Conservation (phyloP, 1,284 basidiomycete species). For the Fomitopsis betulina region DNA sequence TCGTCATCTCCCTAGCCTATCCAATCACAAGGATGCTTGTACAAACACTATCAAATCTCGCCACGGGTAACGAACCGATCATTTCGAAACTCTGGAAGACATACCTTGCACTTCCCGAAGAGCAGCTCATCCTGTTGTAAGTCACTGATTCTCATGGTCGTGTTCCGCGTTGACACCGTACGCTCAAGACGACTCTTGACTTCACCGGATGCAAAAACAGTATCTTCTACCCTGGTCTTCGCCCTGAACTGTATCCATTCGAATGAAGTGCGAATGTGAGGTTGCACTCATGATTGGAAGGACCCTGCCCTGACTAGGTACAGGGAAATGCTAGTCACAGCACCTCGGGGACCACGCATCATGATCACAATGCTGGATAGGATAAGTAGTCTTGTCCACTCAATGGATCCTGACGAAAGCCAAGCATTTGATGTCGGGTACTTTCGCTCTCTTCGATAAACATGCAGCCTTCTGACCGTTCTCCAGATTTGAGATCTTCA, state of each 20-base stretch:
- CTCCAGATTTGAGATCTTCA: constrained; percentile 37
- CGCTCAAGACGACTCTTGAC: constrained; percentile 46
- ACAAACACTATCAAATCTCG: constrained; percentile 70
- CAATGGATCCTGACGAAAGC: constrained; percentile 54
- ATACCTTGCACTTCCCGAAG: constrained; percentile 65
- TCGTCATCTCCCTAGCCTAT: constrained; percentile 38
- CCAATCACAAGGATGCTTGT: constrained; percentile 53
- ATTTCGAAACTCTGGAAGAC: constrained; percentile 54
- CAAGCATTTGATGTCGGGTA: constrained; percentile 75
- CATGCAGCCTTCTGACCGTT: background rate
- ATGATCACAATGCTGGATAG: constrained; percentile 60
- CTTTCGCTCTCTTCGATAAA: constrained; percentile 14
- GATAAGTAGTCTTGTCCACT: constrained; percentile 63
- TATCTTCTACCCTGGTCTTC: constrained; percentile 63
- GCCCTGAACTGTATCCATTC: constrained; percentile 67
- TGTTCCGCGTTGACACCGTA: background rate
- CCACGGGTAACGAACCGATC: constrained; percentile 62
- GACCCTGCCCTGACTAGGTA: background rate
- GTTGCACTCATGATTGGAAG: background rate
- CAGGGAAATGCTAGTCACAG: constrained; percentile 47
- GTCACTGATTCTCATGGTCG: background rate
- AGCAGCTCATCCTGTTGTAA: constrained; percentile 72
- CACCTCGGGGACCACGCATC: constrained; percentile 53
- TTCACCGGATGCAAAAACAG: constrained; percentile 59
- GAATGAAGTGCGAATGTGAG: constrained; percentile 51